Evolutionary conservation across 257 asterid genomes (phyloP), one percentile per base, ranked within the genome.

Genomic region (Schizonepeta tenuifolia): DNA sequence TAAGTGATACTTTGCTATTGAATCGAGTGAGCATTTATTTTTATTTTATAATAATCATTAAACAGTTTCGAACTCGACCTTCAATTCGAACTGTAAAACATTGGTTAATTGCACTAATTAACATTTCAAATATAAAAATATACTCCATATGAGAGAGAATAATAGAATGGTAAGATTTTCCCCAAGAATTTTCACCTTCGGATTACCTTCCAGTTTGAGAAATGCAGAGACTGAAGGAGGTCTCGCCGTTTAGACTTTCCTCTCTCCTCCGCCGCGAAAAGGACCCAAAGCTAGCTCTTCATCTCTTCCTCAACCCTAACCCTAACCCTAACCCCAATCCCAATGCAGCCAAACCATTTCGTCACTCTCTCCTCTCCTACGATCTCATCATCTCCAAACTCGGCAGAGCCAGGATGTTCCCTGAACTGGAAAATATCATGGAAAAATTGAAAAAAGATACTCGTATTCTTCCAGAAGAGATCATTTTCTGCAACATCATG

Each of bases 361-460:
- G 90, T 14, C 72, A 88, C 88, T 81, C 91, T 54, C 83, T 71
- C 69, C 86, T 82, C 55, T 88, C 92, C 65, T 92, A 92, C 81
- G 96, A 92, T 68, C 90, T 88, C 74, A 88, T 90, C 83, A 85
- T 92, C 80, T 74, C 87, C 81, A 90, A 92, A 75, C 88, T 92
- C 71, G 96, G 94, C 72, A 61, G 85, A 62, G 98, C 91, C 71
- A 88, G 83, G 71, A 82, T 92, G 96, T 81, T 88, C 76, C 9
- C 80, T 7, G 84, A 90, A 67, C 75, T 92, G 96, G 96, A 92
- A 77, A 66, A 1, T 24, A 40, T 92, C 38, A 65, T 90, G 35
- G 77, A 84, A 2, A 83, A 81, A 18, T 61, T 92, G 71, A 86
- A 70, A 20, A 57, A 53, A 0, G 94, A 88, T 73, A 67, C 89